A percentile compares a stretch with the other conserved stretches of the same genome.
These are phyloP conservation scores for Neonectria sp. DNA, from an alignment of 2,329 filamentous ascomycete genomes.

Conservation along the genomic window DNA sequence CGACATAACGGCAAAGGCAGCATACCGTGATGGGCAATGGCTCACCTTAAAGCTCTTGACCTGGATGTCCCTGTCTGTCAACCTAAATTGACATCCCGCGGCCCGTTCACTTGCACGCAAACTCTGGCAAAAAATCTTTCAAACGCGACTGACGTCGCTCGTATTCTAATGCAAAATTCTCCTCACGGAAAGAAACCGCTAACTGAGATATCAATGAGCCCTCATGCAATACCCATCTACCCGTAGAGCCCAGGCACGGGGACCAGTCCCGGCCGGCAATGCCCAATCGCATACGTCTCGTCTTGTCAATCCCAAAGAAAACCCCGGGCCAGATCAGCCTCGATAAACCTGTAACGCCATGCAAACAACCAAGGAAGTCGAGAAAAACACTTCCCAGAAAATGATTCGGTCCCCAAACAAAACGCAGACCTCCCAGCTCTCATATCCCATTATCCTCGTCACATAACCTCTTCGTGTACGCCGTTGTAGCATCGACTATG, in stretches of 20 bases:
- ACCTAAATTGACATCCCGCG: too few species aligned
- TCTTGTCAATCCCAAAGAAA: slow-evolving; percentile 11
- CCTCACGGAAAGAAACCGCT: slow-evolving; percentile 13
- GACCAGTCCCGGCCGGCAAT: slow-evolving; percentile 25
- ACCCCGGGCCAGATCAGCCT: slow-evolving; percentile 6
- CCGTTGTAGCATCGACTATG: not conserved
- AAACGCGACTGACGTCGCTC: not conserved
- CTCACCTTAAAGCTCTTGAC: not conserved
- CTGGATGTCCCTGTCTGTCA: not conserved
- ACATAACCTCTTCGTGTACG: not conserved
- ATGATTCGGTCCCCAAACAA: slow-evolving; percentile 15
- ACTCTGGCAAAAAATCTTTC: not conserved
- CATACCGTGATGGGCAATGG: not conserved
- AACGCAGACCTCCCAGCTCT: slow-evolving; percentile 20
- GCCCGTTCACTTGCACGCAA: not conserved
- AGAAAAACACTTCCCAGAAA: not conserved
- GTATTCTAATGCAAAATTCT: slow-evolving; percentile 20
- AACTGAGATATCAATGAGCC: slow-evolving; percentile 5
- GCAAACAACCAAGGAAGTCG: slow-evolving; percentile 10
- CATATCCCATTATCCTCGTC: slow-evolving; percentile 29
- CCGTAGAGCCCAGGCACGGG: slow-evolving; percentile 12
- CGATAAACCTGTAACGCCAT: slow-evolving; percentile 20
- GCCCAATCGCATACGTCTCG: slow-evolving; percentile 12
- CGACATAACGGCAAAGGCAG: too few species aligned
- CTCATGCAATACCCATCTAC: slow-evolving; percentile 20